Percentiles rank a stretch among this genome's conserved stretches.
Conservation (phyloP, 345 rosid species). For the Rhodamnia rubescens region DNA sequence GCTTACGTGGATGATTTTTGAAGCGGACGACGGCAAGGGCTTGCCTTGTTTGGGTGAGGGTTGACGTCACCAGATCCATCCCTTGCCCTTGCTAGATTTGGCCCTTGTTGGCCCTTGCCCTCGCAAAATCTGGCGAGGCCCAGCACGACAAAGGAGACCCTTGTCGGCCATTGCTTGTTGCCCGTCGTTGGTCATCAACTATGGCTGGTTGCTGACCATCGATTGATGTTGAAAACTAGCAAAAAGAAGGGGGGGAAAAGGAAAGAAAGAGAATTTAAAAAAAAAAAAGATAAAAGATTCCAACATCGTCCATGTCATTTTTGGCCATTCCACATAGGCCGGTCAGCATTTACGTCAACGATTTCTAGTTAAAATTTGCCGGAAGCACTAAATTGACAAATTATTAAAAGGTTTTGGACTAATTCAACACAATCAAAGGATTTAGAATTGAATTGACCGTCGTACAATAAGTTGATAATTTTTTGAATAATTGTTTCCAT, state of each 20-base stretch:
- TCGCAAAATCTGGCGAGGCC: background rate
- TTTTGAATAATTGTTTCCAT: background rate
- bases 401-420: background rate
- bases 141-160: rapidly evolving
- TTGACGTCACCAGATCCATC: background rate
- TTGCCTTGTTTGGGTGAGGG: background rate
- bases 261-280: too few relatives aligned
- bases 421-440: background rate
- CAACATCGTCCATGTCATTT: background rate
- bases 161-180: background rate
- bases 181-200: too few relatives aligned
- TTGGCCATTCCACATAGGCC: rapidly evolving
- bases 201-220: rapidly evolving
- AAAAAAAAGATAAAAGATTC: background rate
- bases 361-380: rapidly evolving
- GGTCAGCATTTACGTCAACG: rapidly evolving
- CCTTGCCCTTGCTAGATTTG: background rate
- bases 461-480: background rate
- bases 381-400: background rate
- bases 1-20: background rate
- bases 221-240: background rate
- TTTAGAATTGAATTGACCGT: rapidly evolving
- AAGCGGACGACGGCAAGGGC: rapidly evolving
- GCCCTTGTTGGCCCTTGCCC: background rate
- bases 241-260: background rate